Conservation (phyloP, 2,329 filamentous ascomycete genomes). For the Aspergillus sp. region DNA sequence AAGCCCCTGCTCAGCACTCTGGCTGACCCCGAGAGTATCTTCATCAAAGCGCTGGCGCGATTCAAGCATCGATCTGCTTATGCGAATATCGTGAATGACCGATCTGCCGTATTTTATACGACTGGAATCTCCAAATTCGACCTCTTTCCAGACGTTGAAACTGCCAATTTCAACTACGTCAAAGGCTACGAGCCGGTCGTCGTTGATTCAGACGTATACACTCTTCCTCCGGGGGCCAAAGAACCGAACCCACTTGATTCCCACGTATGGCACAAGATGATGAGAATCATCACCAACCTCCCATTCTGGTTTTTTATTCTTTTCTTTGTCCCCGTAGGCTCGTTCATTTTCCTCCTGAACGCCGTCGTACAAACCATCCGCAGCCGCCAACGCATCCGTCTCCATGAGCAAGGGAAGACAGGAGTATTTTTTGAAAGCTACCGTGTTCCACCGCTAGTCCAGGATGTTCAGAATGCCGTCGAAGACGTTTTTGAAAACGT, state of each 20-base stretch:
- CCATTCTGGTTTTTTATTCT: constrained; percentile 60
- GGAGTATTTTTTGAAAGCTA: constrained; percentile 65
- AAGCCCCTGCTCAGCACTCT: constrained; percentile 72
- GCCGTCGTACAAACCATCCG: constrained; percentile 68
- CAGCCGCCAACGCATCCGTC: constrained; percentile 65
- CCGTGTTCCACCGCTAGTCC: constrained; percentile 63
- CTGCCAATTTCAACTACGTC: constrained; percentile 65
- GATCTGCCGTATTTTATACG: constrained; percentile 75
- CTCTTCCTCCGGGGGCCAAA: constrained; percentile 22
- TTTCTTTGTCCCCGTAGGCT: constrained; percentile 66
- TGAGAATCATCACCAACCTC: constrained; percentile 45
- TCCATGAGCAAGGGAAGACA: constrained; percentile 65
- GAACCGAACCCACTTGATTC: constrained; percentile 18
- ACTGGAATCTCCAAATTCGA: constrained; percentile 70
- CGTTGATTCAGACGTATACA: constrained; percentile 49
- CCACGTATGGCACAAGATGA: constrained; percentile 27
- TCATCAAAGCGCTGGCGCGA: constrained; percentile 67
- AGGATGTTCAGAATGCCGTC: constrained; percentile 66
- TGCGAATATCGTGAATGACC: constrained; percentile 80
- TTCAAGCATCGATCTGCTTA: constrained; percentile 77
- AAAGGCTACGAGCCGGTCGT: constrained; percentile 68
- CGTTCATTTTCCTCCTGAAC: constrained; percentile 66
- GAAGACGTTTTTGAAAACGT: constrained; percentile 71
- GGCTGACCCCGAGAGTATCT: constrained; percentile 76
- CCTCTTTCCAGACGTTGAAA: constrained; percentile 63